Conservation (phyloP, 1,284 basidiomycete genomes). For the Omphalotus olearius region DNA sequence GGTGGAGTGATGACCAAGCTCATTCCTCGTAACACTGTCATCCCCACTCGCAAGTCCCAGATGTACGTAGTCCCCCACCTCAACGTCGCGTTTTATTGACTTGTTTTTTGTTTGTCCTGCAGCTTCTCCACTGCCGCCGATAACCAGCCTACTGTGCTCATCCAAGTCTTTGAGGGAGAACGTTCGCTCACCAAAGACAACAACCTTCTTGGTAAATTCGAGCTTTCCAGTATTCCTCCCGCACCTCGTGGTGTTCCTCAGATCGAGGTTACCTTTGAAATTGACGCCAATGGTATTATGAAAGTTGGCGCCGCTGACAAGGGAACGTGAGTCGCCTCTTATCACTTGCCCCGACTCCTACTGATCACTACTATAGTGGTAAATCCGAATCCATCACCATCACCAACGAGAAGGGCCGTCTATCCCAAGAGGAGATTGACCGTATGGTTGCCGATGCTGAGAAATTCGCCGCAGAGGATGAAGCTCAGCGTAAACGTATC, state of each 20-base stretch:
- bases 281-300: conserved; percentile 92
- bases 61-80: conserved; percentile 46
- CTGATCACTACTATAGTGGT: conserved; percentile 43
- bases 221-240: conserved; percentile 89
- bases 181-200: conserved; percentile 96
- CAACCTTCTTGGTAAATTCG: conserved; percentile 96
- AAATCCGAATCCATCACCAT: conserved; percentile 88
- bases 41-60: conserved; percentile 97
- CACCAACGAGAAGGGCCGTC: conserved; percentile 83
- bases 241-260: conserved; percentile 95
- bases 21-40: conserved; percentile 94
- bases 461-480: conserved; percentile 85
- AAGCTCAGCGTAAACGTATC: conserved; percentile 83
- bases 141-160: conserved; percentile 89
- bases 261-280: conserved; percentile 93
- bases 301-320: conserved; percentile 87
- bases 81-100: conserved; percentile 1
- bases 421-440: conserved; percentile 84
- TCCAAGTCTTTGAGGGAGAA: conserved; percentile 94
- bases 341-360: not conserved
- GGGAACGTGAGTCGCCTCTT: conserved; percentile 65
- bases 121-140: conserved; percentile 95
- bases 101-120: not conserved
- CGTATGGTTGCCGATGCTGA: conserved; percentile 93
- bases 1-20: conserved; percentile 99